Base-by-base conservation (phyloP, 768 basidiomycete species). In the Sarcodon aspratus region DNA sequence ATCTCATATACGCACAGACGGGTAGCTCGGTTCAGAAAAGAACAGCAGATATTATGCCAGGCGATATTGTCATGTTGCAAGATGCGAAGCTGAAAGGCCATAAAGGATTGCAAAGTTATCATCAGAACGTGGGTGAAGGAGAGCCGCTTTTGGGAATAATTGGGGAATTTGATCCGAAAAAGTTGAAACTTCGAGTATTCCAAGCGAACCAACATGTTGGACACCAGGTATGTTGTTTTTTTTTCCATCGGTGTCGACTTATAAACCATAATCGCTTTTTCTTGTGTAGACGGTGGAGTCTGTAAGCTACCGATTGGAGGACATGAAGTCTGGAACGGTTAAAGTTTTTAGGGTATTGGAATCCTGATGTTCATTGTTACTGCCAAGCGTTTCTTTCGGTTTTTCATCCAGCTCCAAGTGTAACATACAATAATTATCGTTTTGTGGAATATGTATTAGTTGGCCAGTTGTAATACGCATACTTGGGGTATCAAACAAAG, bases 131-230 rank as follows among this genome's bases (percentile, higher is more conserved):
- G 8, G 79, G 78, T 3, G 71, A 69, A 4, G 66, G 65, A 13
- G 78, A 80, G 54, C 75, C 79, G 18, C 55, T 90, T 6, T 68
- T 88, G 34, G 93, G 83, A 8, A 68, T 96, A 42, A 77, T 94
- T 47, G 74, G 72, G 44, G 92, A 94, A 59, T 86, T 82, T 61
- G 93, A 96, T 56, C 64, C 66, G 36, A 92, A 88, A 77, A 94
- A 93, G 71, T 76, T 75, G 52, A 96, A 96, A 69, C 70, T 93
- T 47, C 76, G 74, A 61, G 79, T 88, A 40, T 83, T 83, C 62
- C 89, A 94, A 62, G 91, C 91, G 47, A 92, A 89, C 62, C 80
- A 85, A 60, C 85, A 84, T 57, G 84, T 86, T 58, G 81, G 86
- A 44, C 85, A 82, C 54, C 85, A 87, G 76, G 85, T 84, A 52